Evolutionary conservation across 148 eudicot species (phyloP).

Genomic region (Bassia scoparia): DNA sequence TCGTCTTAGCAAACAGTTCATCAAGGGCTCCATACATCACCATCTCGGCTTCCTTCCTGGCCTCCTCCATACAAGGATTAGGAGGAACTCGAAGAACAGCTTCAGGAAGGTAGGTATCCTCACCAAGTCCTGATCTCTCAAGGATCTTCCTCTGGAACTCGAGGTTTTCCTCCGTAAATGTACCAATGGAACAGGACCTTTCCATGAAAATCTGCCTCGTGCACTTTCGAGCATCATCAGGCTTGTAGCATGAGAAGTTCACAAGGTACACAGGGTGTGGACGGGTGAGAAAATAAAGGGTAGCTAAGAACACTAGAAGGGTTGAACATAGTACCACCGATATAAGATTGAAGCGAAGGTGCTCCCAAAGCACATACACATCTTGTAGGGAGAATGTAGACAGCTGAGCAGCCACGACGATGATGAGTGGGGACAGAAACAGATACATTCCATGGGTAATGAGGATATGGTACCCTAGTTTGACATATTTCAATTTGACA

Average conservation of each 20-base stretch:
- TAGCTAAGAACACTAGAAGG: conserved; percentile 41
- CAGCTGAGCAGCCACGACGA: conserved; percentile 37
- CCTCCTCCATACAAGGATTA: conserved; percentile 47
- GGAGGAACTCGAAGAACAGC: conserved; percentile 47
- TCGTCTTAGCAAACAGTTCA: conserved; percentile 44
- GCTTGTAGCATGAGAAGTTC: conserved; percentile 53
- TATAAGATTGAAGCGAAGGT: conserved; percentile 42
- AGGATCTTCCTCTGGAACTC: conserved; percentile 49
- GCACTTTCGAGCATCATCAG: conserved; percentile 44
- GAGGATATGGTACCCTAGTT: conserved; percentile 55
- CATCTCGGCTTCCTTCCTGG: conserved; percentile 49
- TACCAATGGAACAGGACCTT: conserved; percentile 32
- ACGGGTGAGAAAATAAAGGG: conserved; percentile 47
- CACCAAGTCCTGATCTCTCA: conserved; percentile 55
- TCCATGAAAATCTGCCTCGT: conserved; percentile 51
- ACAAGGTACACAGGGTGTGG: conserved; percentile 59
- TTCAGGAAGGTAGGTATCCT: conserved; percentile 45
- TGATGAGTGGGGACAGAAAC: conserved; percentile 37
- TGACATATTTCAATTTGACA: conserved; percentile 53
- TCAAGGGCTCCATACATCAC: conserved; percentile 61
- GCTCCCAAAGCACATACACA: conserved; percentile 42
- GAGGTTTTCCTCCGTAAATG: conserved; percentile 38
- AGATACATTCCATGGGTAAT: conserved; percentile 53
- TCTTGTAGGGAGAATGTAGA: conserved; percentile 43
- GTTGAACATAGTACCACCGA: conserved; percentile 41